Evolutionary conservation across 2,329 filamentous ascomycete species (phyloP), one percentile per base, ranked within the genome.

Genomic region (Xylariaceae sp.): DNA sequence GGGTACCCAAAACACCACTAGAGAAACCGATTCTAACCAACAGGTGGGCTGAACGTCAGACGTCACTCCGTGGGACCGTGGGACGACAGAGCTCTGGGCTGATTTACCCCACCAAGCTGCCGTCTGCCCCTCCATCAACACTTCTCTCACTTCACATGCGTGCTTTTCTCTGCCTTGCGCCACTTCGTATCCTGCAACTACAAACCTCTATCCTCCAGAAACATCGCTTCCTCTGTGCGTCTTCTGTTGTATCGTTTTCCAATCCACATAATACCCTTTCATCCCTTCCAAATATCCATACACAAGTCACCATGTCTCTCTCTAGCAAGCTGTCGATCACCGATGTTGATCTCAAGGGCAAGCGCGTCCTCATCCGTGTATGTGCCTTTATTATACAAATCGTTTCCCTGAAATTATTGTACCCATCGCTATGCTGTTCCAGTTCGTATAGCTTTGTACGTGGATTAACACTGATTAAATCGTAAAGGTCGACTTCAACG

Each of bases 251-350:
- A 44, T 52, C 27, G 1, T 11, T 7, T 50, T 49, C 52, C 32
- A 51, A 55, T 12, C 39, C 39, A 42, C 41, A 39, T 31, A 31
- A 44, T 57, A 56, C 60, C 56, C 22, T 4, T 27, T 39, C 36
- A 14, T 27, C 36, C 2, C 46, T 39, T 41, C 14, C 12, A 11
- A 32, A 43, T 19, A 17, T 11, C 19, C 27, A 12, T 19, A 42
- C 14, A 35, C 27, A 39, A 27, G 48, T 58, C 68, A 83, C 66
- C 54, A 99, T 99, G 94, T 97, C 94, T 85, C 89, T 99, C 70
- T 89, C 91, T 66, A 96, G 85, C 83, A 99, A 99, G 83, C 89
- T 99, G 66, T 89, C 90, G 62, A 96, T 99, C 75, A 89, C 85
- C 61, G 92, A 99, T 69, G 86, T 95, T 67, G 91, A 99, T 75